These are phyloP conservation scores for Pyrenophora seminiperda DNA, from an alignment of 2,329 filamentous ascomycete genomes.

Conservation along the genomic window DNA sequence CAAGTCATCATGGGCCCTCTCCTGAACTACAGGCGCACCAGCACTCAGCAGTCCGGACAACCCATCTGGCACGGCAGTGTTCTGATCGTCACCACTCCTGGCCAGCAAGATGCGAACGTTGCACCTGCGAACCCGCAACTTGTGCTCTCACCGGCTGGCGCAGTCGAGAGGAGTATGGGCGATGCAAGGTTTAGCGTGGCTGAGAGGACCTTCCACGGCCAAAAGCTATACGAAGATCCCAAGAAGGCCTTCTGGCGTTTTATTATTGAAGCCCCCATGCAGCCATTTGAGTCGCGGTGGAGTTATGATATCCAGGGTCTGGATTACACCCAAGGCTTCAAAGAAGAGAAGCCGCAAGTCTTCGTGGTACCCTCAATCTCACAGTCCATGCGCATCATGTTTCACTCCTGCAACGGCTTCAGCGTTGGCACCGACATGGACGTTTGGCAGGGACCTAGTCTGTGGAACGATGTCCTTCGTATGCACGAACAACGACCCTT, in stretches of 20 bases:
- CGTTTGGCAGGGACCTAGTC: constrained; percentile 64
- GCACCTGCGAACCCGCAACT: constrained; percentile 59
- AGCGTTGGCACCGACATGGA: constrained; percentile 68
- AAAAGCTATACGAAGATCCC: constrained; percentile 65
- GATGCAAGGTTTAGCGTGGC: constrained; percentile 33
- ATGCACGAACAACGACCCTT: constrained; percentile 65
- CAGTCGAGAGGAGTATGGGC: constrained; percentile 30
- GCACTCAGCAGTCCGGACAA: constrained; percentile 54
- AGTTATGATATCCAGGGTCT: constrained; percentile 75
- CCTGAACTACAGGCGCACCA: constrained; percentile 78
- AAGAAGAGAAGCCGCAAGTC: constrained; percentile 38
- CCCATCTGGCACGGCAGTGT: constrained; percentile 82
- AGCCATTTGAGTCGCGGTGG: constrained; percentile 75
- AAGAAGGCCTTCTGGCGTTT: constrained; percentile 66
- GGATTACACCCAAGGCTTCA: constrained; percentile 60
- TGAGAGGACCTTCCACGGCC: constrained; percentile 50
- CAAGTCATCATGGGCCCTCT: constrained; percentile 74
- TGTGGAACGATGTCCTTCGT: constrained; percentile 69
- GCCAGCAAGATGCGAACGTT: constrained; percentile 52
- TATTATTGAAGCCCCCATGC: constrained; percentile 67
- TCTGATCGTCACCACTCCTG: constrained; percentile 77
- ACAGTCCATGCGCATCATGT: constrained; percentile 73
- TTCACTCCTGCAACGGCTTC: constrained; percentile 72
- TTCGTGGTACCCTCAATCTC: constrained; percentile 64
- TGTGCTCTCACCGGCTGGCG: constrained; percentile 59